These are phyloP conservation scores for Penicillium silybi DNA, from an alignment of 495 filamentous ascomycete genomes.

Conservation along the genomic window DNA sequence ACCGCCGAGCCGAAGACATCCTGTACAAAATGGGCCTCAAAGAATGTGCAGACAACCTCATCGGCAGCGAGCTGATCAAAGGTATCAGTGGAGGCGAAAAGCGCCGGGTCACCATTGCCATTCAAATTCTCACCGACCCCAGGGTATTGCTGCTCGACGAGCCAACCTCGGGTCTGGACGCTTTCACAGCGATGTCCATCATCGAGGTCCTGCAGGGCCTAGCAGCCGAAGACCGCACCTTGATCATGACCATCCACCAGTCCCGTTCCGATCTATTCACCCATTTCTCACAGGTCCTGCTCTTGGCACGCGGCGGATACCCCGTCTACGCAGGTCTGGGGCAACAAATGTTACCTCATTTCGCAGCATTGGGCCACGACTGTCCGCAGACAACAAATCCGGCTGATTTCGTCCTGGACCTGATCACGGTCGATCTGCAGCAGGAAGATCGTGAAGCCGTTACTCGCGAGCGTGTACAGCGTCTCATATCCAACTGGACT, in stretches of 20 bases:
- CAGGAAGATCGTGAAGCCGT: slow-evolving; percentile 53
- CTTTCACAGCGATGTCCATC: slow-evolving; percentile 71
- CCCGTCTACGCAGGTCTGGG: slow-evolving; percentile 64
- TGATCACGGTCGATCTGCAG: slow-evolving; percentile 71
- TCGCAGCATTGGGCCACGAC: slow-evolving; percentile 52
- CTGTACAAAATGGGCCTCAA: slow-evolving; percentile 70
- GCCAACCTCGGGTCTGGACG: slow-evolving; percentile 71
- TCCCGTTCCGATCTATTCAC: slow-evolving; percentile 67
- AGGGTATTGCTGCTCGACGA: slow-evolving; percentile 68
- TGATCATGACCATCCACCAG: slow-evolving; percentile 74
- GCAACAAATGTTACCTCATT: slow-evolving; percentile 62
- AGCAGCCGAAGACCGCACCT: slow-evolving; percentile 67
- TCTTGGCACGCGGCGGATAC: slow-evolving; percentile 64
- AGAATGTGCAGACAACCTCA: slow-evolving; percentile 70
- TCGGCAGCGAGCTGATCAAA: slow-evolving; percentile 66
- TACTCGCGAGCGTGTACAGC: slow-evolving; percentile 55
- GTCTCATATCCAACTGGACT: slow-evolving; percentile 47
- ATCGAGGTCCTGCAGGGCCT: slow-evolving; percentile 64
- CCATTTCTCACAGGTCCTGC: slow-evolving; percentile 64
- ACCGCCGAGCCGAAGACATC: slow-evolving; percentile 62
- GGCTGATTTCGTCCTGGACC: slow-evolving; percentile 70
- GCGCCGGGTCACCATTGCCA: slow-evolving; percentile 67
- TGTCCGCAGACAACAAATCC: slow-evolving; percentile 68
- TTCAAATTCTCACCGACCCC: slow-evolving; percentile 71
- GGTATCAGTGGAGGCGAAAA: slow-evolving; percentile 79